Evolutionary conservation across 1,284 basidiomycete genomes (phyloP), one percentile per base, ranked within the genome.

Genomic region (Dichomitus squalens): DNA sequence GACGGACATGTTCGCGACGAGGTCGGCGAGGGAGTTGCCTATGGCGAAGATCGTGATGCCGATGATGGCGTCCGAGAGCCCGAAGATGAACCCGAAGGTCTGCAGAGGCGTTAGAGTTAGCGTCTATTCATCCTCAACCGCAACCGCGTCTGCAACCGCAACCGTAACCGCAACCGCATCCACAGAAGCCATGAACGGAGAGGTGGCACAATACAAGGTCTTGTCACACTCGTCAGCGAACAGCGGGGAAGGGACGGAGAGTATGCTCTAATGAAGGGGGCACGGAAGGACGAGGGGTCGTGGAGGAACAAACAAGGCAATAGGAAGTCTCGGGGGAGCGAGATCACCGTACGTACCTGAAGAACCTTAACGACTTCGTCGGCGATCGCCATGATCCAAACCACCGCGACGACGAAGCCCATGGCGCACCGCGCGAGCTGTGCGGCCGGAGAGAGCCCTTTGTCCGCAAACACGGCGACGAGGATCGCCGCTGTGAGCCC

Each of bases 371-470:
- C 93, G 2, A 96, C 94, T 72, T 97, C 93, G 70, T 96, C 94
- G 1, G 95, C 95, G 52, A 97, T 95, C 7, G 90, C 91, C 83
- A 96, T 93, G 66, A 97, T 96, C 95, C 95, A 97, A 4, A 97
- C 87, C 65, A 96, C 85, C 12, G 93, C 83, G 36, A 96, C 89
- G 31, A 88, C 73, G 74, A 98, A 98, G 0, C 95, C 95, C 79
- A 94, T 87, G 36, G 87, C 89, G 69, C 93, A 96, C 16, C 94
- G 82, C n/a, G 83, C 80, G 70, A 93, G 79, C 50, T 85, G 81
- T 53, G 85, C 84, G 2, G 82, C 74, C 0, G 82, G 79, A 53
- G 86, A 80, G 6, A 79, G 77, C 1, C 89, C 88, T 51, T 82
- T 79, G 2, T 82, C 79, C 1, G 86, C 83, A 69, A 88, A 87